These are phyloP conservation scores for Metroxylon sagu DNA, from an alignment of 176 grass and related monocot genomes.

Conservation along the genomic window DNA sequence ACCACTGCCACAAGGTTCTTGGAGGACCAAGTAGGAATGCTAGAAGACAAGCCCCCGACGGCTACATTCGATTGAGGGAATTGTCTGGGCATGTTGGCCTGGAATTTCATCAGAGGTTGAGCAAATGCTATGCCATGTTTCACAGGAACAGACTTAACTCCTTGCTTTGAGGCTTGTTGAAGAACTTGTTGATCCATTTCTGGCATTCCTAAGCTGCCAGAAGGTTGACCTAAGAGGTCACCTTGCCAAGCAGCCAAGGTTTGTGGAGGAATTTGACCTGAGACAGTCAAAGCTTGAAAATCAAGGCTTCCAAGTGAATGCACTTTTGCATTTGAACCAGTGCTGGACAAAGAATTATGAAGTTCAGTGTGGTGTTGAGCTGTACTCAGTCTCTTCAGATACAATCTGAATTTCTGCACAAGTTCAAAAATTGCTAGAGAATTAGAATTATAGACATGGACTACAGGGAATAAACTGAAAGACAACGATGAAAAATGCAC, in stretches of 20 bases:
- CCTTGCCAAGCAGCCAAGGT: slow-evolving; percentile 73
- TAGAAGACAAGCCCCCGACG: slow-evolving; percentile 41
- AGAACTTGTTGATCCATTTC: slow-evolving; percentile 54
- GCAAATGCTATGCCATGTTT: slow-evolving; percentile 91
- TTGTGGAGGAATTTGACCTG: slow-evolving; percentile 89
- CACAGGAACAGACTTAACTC: slow-evolving; percentile 36
- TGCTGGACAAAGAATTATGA: slow-evolving; percentile 56
- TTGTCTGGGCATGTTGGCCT: slow-evolving; percentile 35
- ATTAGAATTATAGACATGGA: too few relatives aligned
- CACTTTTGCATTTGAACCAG: slow-evolving; percentile 61
- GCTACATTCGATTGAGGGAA: slow-evolving; percentile 35
- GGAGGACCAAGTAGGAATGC: slow-evolving; percentile 50
- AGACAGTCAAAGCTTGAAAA: slow-evolving; percentile 67
- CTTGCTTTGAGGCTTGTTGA: slow-evolving; percentile 36
- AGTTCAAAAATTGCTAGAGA: too few relatives aligned
- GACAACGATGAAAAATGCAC: too few relatives aligned
- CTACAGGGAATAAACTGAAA: too few relatives aligned
- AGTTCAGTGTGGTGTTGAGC: slow-evolving; percentile 77
- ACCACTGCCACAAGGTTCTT: slow-evolving; percentile 42
- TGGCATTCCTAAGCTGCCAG: slow-evolving; percentile 34
- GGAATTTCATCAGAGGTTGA: slow-evolving; percentile 63
- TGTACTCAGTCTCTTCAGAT: slow-evolving; percentile 80
- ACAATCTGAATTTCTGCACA: slow-evolving; percentile 96
- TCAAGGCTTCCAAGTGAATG: slow-evolving; percentile 66
- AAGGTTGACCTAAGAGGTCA: slow-evolving; percentile 70